Percentiles rank a stretch among this genome's conserved stretches.
phyloP scores from a whole-genome alignment of 164 flowering plant species.

The Berberis thunbergii region DNA sequence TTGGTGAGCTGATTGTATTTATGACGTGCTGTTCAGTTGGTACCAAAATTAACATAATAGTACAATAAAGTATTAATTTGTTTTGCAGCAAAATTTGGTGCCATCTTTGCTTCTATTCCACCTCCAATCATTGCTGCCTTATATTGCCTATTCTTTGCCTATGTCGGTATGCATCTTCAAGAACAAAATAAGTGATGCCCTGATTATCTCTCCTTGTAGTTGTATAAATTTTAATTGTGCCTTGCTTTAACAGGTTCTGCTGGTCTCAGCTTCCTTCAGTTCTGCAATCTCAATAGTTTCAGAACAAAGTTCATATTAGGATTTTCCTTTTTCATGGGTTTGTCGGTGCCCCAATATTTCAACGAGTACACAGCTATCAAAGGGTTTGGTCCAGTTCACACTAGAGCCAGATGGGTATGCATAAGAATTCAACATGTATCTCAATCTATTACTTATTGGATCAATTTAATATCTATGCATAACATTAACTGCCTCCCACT shows the following conservation, averaged over 20 bases:
- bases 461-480: neutral
- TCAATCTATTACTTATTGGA: too few relatives aligned
- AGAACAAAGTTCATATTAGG: slow-evolving; percentile 83
- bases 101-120: slow-evolving; percentile 92
- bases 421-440: neutral
- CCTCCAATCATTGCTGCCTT: slow-evolving; percentile 81
- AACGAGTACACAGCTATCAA: slow-evolving; percentile 69
- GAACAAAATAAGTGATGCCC: neutral
- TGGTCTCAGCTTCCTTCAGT: slow-evolving; percentile 90
- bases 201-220: neutral
- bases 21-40: neutral
- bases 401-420: slow-evolving; percentile 76
- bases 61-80: neutral
- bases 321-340: slow-evolving; percentile 83
- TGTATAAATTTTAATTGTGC: neutral
- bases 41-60: neutral
- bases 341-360: slow-evolving; percentile 93
- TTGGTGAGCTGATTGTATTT: slow-evolving; percentile 38
- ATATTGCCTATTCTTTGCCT: slow-evolving; percentile 89
- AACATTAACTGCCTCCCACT: neutral
- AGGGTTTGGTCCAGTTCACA: slow-evolving; percentile 89
- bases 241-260: slow-evolving; percentile 46
- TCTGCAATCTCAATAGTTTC: slow-evolving; percentile 94
- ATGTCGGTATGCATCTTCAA: slow-evolving; percentile 62
- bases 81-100: slow-evolving; percentile 88